These are phyloP conservation scores for Podila horticola DNA, from an alignment of 192 early-diverging fungal genomes.

Conservation along the genomic window DNA sequence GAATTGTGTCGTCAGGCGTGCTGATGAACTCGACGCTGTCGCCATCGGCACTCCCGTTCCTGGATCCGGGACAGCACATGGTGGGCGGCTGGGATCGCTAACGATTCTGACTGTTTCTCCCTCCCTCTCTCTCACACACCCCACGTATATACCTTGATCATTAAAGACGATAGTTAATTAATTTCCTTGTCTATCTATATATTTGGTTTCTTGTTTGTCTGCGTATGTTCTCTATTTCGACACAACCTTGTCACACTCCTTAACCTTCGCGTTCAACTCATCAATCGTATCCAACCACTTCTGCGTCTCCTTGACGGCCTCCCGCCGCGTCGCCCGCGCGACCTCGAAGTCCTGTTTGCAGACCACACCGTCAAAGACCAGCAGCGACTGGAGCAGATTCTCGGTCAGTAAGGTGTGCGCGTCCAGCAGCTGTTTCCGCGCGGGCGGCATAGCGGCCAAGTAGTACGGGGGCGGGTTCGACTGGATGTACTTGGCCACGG, in stretches of 20 bases:
- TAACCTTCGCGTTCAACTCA: conserved; percentile 67
- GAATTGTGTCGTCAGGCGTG: neutral
- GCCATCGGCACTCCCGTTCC: conserved; percentile 32
- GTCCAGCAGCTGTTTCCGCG: conserved; percentile 62
- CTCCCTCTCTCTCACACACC: neutral
- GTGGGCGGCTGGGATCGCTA: conserved; percentile 38
- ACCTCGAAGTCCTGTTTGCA: conserved; percentile 75
- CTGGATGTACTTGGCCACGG: conserved; percentile 27
- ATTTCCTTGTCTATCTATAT: neutral
- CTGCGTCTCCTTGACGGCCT: conserved; percentile 78
- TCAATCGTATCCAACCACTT: conserved; percentile 80
- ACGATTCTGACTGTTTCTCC: too few species aligned
- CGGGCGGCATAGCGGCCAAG: conserved; percentile 32
- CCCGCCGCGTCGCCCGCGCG: conserved; percentile 73
- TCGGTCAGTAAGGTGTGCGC: conserved; percentile 72
- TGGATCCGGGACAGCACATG: conserved; percentile 38
- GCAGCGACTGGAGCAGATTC: conserved; percentile 77
- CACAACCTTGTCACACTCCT: conserved; percentile 50
- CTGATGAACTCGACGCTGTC: conserved; percentile 27
- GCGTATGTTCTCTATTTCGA: neutral
- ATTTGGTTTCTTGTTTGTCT: neutral
- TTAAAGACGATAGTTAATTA: too few species aligned
- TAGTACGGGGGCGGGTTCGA: conserved; percentile 18
- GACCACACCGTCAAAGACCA: conserved; percentile 79
- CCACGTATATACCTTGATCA: neutral